Evolutionary conservation across 345 rosid genomes (phyloP).

Genomic region (Acer yangbiense): DNA sequence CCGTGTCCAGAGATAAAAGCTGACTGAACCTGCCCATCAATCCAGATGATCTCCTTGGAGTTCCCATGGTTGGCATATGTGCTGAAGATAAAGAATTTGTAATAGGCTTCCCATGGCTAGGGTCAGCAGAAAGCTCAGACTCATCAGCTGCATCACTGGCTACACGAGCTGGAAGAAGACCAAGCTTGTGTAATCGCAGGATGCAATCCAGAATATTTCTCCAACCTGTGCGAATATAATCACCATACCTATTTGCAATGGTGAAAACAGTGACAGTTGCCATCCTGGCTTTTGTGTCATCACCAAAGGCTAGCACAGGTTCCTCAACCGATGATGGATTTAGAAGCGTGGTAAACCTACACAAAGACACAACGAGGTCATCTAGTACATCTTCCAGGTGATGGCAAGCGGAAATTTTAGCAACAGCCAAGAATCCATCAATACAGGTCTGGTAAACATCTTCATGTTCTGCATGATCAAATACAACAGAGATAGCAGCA

Average conservation of each 20-base stretch:
- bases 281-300: conserved; percentile 93
- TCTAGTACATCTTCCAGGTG: conserved; percentile 98
- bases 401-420: conserved; percentile 96
- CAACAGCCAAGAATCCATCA: conserved; percentile 95
- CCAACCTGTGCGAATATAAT: conserved; percentile 93
- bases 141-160: conserved; percentile 99
- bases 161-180: conserved; percentile 98
- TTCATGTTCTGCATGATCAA: conserved; percentile 98
- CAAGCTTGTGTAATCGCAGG: conserved; percentile 90
- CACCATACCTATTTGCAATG: conserved; percentile 97
- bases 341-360: conserved; percentile 93
- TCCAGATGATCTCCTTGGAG: conserved; percentile 96
- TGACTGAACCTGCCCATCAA: conserved; percentile 99
- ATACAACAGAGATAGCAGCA: conserved; percentile 97
- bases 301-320: conserved; percentile 96
- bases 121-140: conserved; percentile 80
- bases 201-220: conserved; percentile 97
- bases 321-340: conserved; percentile 86
- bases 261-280: conserved; percentile 94
- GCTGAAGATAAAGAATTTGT: conserved; percentile 74
- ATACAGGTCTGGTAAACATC: conserved; percentile 95
- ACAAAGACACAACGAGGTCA: conserved; percentile 93
- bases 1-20: conserved; percentile 94
- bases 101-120: conserved; percentile 79
- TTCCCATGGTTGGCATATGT: conserved; percentile 80